A percentile compares a stretch with the other conserved stretches of the same genome.
Evolutionary conservation across 1,284 basidiomycete species (phyloP).

Genomic region (Moesziomyces globuligerus): DNA sequence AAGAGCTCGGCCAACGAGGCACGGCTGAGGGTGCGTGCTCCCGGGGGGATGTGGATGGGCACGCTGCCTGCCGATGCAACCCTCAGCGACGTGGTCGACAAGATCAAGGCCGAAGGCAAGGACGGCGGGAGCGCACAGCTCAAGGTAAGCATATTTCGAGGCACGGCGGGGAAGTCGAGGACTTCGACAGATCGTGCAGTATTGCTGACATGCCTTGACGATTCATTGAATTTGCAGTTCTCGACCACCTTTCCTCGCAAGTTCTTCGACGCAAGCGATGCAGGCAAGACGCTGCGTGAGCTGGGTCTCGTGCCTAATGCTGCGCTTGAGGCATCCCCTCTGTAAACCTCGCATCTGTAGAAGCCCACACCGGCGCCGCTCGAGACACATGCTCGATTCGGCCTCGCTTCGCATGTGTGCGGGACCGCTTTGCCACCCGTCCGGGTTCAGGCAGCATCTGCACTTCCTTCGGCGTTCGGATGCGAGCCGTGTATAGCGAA

Average conservation of each 20-base stretch:
- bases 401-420: too few species aligned
- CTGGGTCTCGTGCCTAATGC: constrained; percentile 65
- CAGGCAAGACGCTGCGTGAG: constrained; percentile 56
- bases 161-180: too few species aligned
- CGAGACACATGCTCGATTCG: neutral
- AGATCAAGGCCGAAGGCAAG: constrained; percentile 55
- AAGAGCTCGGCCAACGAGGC: constrained; percentile 55
- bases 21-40: constrained; percentile 58
- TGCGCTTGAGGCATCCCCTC: constrained; percentile 56
- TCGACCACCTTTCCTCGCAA: constrained; percentile 64
- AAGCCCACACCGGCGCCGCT: neutral
- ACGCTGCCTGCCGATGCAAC: constrained; percentile 56
- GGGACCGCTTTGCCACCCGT: too few species aligned
- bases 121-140: constrained; percentile 39
- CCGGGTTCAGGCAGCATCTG: too few species aligned
- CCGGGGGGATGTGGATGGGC: constrained; percentile 63
- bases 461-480: too few species aligned
- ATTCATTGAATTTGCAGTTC: constrained; percentile 43
- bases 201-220: neutral
- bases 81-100: constrained; percentile 47
- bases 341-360: constrained; percentile 3
- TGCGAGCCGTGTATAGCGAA: too few species aligned
- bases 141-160: constrained; percentile 52
- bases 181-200: too few species aligned
- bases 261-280: constrained; percentile 55